These are phyloP conservation scores for Flueggea neowawraea DNA, from an alignment of 441 rosid genomes.

Conservation along the genomic window DNA sequence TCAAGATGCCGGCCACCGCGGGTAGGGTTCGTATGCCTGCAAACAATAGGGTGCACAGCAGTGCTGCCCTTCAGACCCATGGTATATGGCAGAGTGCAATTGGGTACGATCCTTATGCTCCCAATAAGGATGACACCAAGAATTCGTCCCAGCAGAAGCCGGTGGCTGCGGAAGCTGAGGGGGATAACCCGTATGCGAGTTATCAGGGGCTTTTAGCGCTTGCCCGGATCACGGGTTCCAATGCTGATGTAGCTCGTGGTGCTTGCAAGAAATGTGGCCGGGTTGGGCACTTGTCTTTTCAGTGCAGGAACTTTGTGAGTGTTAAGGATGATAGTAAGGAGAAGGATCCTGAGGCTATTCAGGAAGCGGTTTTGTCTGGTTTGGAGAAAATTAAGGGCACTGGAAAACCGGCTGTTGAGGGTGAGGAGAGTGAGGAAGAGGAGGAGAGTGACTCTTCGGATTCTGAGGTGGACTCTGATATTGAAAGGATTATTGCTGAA, in stretches of 20 bases:
- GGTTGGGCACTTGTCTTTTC: constrained; percentile 86
- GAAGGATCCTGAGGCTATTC: constrained; percentile 52
- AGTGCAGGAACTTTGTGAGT: constrained; percentile 85
- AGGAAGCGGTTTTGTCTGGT: constrained; percentile 60
- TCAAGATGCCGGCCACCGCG: constrained; percentile 44
- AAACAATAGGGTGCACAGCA: constrained; percentile 95
- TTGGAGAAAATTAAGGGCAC: constrained; percentile 70
- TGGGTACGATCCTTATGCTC: constrained; percentile 97
- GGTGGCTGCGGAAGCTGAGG: constrained; percentile 47
- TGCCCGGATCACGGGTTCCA: constrained; percentile 71
- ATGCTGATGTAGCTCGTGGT: constrained; percentile 85
- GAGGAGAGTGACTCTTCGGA: constrained; percentile 77
- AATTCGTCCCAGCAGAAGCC: constrained; percentile 30
- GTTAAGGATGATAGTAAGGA: constrained; percentile 64
- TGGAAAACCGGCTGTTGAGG: constrained; percentile 37
- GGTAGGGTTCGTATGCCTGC: constrained; percentile 99
- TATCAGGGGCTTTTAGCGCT: constrained; percentile 88
- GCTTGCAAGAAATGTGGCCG: constrained; percentile 92
- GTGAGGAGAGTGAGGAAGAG: constrained; percentile 57
- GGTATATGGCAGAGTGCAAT: constrained; percentile 99
- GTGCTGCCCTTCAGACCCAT: constrained; percentile 94
- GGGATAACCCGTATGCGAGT: constrained; percentile 73
- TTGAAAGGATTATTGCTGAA: constrained; percentile 84
- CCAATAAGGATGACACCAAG: constrained; percentile 72
- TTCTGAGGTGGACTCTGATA: constrained; percentile 81